Percentiles rank a stretch among this genome's conserved stretches.
Conservation (phyloP, 345 rosid species). For the Eucalyptus viminalis region DNA sequence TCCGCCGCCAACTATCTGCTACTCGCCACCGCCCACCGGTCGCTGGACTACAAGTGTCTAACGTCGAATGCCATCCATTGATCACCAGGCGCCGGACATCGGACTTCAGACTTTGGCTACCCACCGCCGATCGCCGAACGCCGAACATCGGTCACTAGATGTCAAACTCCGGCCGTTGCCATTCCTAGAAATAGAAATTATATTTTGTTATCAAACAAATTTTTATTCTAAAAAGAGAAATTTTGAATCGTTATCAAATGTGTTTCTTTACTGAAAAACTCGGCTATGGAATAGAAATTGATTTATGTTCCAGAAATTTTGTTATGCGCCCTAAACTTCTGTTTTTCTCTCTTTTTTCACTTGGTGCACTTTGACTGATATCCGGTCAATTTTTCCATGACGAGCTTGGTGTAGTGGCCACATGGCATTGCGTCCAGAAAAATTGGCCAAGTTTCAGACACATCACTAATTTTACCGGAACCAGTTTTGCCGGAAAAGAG, state of each 20-base stretch:
- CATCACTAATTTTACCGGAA: neutral
- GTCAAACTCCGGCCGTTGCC: fast-evolving
- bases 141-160: fast-evolving
- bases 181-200: no score
- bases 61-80: fast-evolving
- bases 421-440: neutral
- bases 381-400: neutral
- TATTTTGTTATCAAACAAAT: fast-evolving
- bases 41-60: fast-evolving
- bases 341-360: neutral
- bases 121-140: fast-evolving
- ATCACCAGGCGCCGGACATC: fast-evolving
- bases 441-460: neutral
- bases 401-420: neutral
- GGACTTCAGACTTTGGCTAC: no score
- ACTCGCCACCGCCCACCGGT: fast-evolving
- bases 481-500: neutral
- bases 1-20: fast-evolving
- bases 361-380: neutral
- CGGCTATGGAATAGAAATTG: no score
- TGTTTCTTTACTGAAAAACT: fast-evolving
- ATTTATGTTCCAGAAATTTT: fast-evolving
- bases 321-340: no score
- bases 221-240: no score
- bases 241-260: no score